Conservation (phyloP, 805 yeast species). For the Candida quercuum region DNA sequence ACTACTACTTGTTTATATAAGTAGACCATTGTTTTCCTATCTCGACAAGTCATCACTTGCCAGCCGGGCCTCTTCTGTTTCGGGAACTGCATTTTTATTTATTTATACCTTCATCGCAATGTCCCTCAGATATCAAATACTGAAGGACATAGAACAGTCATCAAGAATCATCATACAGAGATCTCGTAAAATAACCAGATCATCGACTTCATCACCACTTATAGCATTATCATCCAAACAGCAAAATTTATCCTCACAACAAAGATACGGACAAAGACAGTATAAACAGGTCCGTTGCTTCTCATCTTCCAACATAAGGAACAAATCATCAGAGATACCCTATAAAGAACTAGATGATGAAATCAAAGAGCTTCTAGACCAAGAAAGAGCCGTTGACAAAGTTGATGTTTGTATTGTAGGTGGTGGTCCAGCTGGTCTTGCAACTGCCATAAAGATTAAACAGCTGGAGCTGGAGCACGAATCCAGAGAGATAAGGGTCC, state of each 20-base stretch:
- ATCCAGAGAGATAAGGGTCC: conserved; percentile 74
- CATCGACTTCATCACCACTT: too few relatives aligned
- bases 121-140: conserved; percentile 5
- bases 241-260: too few relatives aligned
- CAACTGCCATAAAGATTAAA: conserved; percentile 86
- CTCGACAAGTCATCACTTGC: too few relatives aligned
- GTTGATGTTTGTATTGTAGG: conserved; percentile 97
- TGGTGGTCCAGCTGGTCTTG: conserved; percentile 96
- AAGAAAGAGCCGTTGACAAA: conserved; percentile 73
- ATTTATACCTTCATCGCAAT: not conserved
- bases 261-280: too few relatives aligned
- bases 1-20: too few relatives aligned
- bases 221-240: too few relatives aligned
- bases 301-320: not conserved
- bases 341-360: conserved; percentile 33
- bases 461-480: conserved; percentile 65
- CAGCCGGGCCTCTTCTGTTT: too few relatives aligned
- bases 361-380: conserved; percentile 40
- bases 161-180: conserved; percentile 1
- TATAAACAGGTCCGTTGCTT: not conserved
- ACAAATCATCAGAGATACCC: conserved; percentile 21
- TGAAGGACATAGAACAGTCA: conserved; percentile 8
- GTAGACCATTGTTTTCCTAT: too few relatives aligned
- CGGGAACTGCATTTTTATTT: not conserved
- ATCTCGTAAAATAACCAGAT: not conserved